A percentile compares a stretch with the other conserved stretches of the same genome.
Conservation (phyloP, 2,329 filamentous ascomycete genomes). For the Parasarocladium wereldwijsianum region DNA sequence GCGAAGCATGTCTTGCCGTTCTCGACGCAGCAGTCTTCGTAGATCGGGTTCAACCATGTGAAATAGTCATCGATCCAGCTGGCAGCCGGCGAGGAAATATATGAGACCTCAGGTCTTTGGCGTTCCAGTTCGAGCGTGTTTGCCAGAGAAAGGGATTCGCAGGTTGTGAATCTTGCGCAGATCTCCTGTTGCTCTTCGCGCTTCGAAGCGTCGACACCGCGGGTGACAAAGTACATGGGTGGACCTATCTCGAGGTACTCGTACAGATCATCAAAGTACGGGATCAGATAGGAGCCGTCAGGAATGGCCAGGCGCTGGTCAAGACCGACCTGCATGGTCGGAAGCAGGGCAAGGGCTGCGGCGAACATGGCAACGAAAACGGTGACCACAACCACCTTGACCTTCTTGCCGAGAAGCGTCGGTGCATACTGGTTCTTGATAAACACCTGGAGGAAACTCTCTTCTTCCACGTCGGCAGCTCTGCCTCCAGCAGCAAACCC, state of each 20-base stretch:
- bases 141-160: constrained; percentile 66
- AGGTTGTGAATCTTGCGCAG: constrained; percentile 83
- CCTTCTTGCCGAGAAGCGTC: constrained; percentile 60
- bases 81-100: constrained; percentile 74
- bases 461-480: constrained; percentile 64
- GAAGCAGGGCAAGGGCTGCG: constrained; percentile 70
- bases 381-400: constrained; percentile 62
- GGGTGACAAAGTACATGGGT: constrained; percentile 90
- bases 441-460: constrained; percentile 70
- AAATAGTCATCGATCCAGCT: constrained; percentile 98
- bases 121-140: constrained; percentile 91
- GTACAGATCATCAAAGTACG: constrained; percentile 93
- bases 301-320: constrained; percentile 93
- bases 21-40: constrained; percentile 58
- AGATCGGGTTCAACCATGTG: constrained; percentile 82
- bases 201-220: constrained; percentile 63
- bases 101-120: constrained; percentile 76
- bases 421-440: constrained; percentile 87
- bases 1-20: constrained; percentile 63
- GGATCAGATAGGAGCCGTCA: constrained; percentile 84
- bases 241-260: constrained; percentile 83
- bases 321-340: constrained; percentile 70
- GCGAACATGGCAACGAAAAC: constrained; percentile 82
- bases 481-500: constrained; percentile 39
- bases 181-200: constrained; percentile 68